These are phyloP conservation scores for Mariannaea elegans DNA, from an alignment of 2,329 filamentous ascomycete genomes.

Conservation along the genomic window DNA sequence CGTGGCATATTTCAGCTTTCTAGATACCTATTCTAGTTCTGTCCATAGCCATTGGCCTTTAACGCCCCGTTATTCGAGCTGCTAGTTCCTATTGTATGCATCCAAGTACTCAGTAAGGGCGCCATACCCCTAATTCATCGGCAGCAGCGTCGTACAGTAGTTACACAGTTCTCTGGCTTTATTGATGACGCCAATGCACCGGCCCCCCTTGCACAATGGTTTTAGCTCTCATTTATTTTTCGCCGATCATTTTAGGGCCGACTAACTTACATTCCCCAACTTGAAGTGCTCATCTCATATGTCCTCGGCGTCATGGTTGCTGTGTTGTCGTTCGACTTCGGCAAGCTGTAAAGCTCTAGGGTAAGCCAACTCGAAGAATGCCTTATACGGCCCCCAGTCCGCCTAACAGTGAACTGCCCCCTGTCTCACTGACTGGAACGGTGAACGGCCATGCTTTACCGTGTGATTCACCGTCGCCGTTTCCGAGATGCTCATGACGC, in stretches of 20 bases:
- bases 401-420: not conserved
- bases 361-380: not conserved
- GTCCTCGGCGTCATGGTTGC: too few species aligned
- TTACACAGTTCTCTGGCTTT: not conserved
- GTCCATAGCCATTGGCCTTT: not conserved
- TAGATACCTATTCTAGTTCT: not conserved
- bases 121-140: too few species aligned
- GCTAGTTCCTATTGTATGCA: too few species aligned
- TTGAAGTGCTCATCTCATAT: too few species aligned
- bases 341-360: not conserved
- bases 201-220: not conserved
- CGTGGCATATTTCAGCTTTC: not conserved
- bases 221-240: conserved; percentile 8
- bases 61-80: too few species aligned
- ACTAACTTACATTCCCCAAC: too few species aligned
- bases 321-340: too few species aligned
- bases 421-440: not conserved
- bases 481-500: not conserved
- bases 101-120: too few species aligned
- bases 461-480: conserved; percentile 7
- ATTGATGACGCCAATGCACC: not conserved
- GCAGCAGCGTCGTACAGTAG: too few species aligned
- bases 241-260: conserved; percentile 24
- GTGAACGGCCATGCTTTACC: not conserved
- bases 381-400: not conserved